These are phyloP conservation scores for Leptodontidium sp. DNA, from an alignment of 2,329 filamentous ascomycete species.

Conservation along the genomic window DNA sequence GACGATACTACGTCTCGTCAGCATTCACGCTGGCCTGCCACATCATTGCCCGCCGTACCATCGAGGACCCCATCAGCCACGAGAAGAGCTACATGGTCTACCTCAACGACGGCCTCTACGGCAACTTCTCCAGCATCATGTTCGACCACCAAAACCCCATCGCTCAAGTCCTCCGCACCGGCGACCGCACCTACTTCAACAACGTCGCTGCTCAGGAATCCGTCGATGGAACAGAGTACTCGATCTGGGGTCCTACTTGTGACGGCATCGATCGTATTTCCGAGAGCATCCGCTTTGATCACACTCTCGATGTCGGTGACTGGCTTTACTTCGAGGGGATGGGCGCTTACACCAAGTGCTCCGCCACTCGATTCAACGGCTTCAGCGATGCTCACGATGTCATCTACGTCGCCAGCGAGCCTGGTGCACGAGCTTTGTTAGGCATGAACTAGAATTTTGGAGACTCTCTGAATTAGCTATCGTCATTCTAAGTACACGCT, in stretches of 20 bases:
- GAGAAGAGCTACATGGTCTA: constrained; percentile 93
- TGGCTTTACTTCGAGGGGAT: constrained; percentile 99
- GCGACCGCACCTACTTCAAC: constrained; percentile 66
- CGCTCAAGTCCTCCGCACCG: constrained; percentile 78
- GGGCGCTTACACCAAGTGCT: constrained; percentile 99
- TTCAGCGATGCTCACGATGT: constrained; percentile 93
- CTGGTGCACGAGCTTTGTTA: constrained; percentile 80
- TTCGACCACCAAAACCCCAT: constrained; percentile 96
- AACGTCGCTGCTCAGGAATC: constrained; percentile 58
- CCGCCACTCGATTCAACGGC: constrained; percentile 96
- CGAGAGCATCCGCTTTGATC: constrained; percentile 78
- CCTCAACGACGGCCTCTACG: constrained; percentile 96
- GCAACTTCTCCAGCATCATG: constrained; percentile 99
- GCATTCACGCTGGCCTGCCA: constrained; percentile 96
- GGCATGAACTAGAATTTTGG: constrained; percentile 35
- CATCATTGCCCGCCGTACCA: constrained; percentile 92
- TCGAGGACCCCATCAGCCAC: constrained; percentile 72
- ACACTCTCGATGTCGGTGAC: constrained; percentile 87
- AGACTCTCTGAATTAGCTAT: constrained; percentile 9
- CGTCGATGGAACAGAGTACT: constrained; percentile 77
- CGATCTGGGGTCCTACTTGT: constrained; percentile 97
- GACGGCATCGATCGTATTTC: constrained; percentile 97
- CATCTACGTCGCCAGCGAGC: constrained; percentile 94
- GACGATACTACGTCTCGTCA: constrained; percentile 92
- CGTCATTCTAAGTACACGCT: neutral